Conservation (phyloP, 2,329 filamentous ascomycete genomes). For the Fusarium devonianum region DNA sequence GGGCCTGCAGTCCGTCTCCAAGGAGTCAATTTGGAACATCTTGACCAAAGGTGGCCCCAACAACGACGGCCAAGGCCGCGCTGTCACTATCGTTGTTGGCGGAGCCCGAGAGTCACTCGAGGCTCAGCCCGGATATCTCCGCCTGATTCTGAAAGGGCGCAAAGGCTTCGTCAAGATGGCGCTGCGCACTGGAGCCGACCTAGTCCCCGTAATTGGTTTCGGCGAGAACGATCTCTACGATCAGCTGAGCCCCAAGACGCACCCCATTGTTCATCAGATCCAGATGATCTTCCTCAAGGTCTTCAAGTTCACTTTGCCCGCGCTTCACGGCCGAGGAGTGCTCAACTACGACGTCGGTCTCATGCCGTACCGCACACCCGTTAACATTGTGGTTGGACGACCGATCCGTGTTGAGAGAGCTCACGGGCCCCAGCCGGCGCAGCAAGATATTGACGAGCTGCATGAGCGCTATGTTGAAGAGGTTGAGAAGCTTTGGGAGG, state of each 20-base stretch:
- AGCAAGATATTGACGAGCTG: constrained; percentile 79
- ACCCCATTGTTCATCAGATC: constrained; percentile 79
- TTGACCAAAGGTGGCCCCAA: constrained; percentile 81
- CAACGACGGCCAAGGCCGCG: constrained; percentile 87
- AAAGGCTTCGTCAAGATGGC: constrained; percentile 96
- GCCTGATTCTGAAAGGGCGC: constrained; percentile 80
- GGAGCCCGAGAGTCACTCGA: constrained; percentile 92
- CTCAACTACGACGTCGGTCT: constrained; percentile 98
- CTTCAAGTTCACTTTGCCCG: constrained; percentile 90
- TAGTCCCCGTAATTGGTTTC: constrained; percentile 91
- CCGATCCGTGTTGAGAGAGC: constrained; percentile 75
- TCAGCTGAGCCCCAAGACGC: constrained; percentile 77
- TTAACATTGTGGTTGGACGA: constrained; percentile 88
- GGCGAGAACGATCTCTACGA: constrained; percentile 97
- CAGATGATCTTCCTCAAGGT: constrained; percentile 86
- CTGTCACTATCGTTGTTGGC: constrained; percentile 93
- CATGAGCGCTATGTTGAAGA: constrained; percentile 82
- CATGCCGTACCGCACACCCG: constrained; percentile 87
- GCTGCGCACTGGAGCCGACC: constrained; percentile 87
- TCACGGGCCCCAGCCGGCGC: constrained; percentile 66
- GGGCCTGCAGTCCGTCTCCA: constrained; percentile 87
- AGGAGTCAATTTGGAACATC: constrained; percentile 89
- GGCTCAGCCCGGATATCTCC: constrained; percentile 78
- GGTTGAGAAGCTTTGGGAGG: constrained; percentile 75
- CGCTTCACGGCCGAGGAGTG: constrained; percentile 88